Evolutionary conservation across 371 early-diverging fungal genomes (phyloP).

Genomic region (Mortierella sp.): DNA sequence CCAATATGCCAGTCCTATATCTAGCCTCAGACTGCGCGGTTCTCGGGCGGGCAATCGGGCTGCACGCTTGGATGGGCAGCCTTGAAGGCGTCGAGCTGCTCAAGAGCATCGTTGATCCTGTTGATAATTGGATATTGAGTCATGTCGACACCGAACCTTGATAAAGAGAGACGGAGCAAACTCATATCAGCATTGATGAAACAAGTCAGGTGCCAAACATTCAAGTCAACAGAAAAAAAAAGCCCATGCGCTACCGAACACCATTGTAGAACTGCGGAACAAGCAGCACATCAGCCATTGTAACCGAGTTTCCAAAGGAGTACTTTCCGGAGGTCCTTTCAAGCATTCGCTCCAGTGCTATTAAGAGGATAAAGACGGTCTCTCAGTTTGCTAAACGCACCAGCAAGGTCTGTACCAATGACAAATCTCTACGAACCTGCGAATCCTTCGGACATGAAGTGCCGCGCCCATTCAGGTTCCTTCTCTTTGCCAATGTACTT

Average conservation of each 20-base stretch:
- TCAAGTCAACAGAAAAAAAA: too few species aligned
- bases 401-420: too few species aligned
- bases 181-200: too few species aligned
- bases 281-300: conserved; percentile 87
- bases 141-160: conserved; percentile 80
- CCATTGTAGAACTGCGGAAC: conserved; percentile 88
- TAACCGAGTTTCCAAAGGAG: conserved; percentile 83
- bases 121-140: conserved; percentile 71
- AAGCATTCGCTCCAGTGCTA: conserved; percentile 75
- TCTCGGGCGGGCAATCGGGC: conserved; percentile 73
- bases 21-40: background rate
- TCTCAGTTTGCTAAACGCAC: too few species aligned
- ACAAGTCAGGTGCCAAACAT: too few species aligned
- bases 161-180: too few species aligned
- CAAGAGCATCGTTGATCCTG: conserved; percentile 65
- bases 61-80: conserved; percentile 76
- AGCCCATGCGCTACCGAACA: conserved; percentile 64
- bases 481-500: conserved; percentile 64
- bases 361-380: too few species aligned
- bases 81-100: conserved; percentile 72
- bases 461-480: conserved; percentile 67
- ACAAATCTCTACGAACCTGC: conserved; percentile 53
- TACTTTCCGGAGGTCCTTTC: conserved; percentile 73
- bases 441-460: conserved; percentile 73
- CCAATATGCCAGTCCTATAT: too few species aligned